Evolutionary conservation across 352 stramenopile genomes (phyloP).

Genomic region (Phytophthora syringae): DNA sequence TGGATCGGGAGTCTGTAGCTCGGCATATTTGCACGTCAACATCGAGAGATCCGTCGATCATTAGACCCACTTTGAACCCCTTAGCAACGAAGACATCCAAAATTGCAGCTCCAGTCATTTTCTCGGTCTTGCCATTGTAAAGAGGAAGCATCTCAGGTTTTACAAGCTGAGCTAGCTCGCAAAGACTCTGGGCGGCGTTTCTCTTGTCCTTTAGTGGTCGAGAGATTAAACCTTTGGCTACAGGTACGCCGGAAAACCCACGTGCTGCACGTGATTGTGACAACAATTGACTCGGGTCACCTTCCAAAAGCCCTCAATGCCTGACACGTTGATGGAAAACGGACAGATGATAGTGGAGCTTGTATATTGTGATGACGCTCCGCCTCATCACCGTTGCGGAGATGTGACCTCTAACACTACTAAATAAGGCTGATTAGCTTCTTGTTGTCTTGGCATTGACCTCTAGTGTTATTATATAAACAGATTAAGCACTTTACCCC

Average conservation of each 20-base stretch:
- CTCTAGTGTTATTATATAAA: too few species aligned
- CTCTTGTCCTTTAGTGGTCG: not conserved
- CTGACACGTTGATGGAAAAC: not conserved
- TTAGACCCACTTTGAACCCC: not conserved
- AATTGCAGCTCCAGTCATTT: slow-evolving; percentile 3
- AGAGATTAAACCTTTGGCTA: not conserved
- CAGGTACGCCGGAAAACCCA: not conserved
- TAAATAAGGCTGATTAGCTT: too few species aligned
- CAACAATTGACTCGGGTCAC: slow-evolving; percentile 6
- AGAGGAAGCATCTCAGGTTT: slow-evolving; percentile 7
- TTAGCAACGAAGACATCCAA: not conserved
- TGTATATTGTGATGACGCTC: too few species aligned
- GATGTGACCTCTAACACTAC: too few species aligned
- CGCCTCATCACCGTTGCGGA: too few species aligned
- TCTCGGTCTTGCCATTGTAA: not conserved
- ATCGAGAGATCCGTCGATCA: too few species aligned
- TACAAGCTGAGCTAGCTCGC: not conserved
- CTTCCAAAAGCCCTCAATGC: slow-evolving; percentile 16
- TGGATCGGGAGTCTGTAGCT: too few species aligned
- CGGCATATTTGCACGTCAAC: too few species aligned
- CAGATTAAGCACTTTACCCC: too few species aligned
- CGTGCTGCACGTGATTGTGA: slow-evolving; percentile 22
- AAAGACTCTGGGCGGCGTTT: slow-evolving; percentile 4
- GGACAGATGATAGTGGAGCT: not conserved
- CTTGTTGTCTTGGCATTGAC: too few species aligned